Conservation (phyloP, 2,329 filamentous ascomycete species). For the Botrytis pseudocinerea region DNA sequence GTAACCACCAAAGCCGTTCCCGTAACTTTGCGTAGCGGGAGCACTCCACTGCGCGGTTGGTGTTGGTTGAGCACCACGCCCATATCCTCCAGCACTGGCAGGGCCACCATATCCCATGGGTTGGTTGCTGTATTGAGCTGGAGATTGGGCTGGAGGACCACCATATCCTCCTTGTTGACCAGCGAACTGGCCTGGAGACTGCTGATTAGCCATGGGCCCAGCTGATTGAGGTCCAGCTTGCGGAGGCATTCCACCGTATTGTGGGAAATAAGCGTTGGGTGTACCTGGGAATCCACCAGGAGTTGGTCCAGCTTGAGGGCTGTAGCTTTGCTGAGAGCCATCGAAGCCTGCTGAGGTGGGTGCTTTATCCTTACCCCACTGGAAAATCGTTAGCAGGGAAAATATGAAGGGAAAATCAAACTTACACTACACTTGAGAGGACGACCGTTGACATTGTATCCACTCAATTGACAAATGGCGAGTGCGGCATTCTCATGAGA, state of each 20-base stretch:
- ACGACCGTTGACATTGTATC: conserved; percentile 95
- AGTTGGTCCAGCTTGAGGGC: conserved; percentile 72
- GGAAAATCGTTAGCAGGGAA: conserved; percentile 41
- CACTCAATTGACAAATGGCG: conserved; percentile 96
- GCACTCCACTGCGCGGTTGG: conserved; percentile 47
- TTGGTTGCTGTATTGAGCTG: conserved; percentile 63
- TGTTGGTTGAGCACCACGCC: conserved; percentile 62
- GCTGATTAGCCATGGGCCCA: conserved; percentile 43
- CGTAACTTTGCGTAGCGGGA: conserved; percentile 60
- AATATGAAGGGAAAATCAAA: conserved; percentile 38
- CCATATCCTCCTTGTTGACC: conserved; percentile 69
- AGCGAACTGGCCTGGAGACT: conserved; percentile 51
- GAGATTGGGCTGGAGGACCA: conserved; percentile 61
- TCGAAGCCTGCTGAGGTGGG: conserved; percentile 77
- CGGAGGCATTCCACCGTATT: conserved; percentile 72
- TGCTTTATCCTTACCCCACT: conserved; percentile 99
- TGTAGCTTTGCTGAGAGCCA: conserved; percentile 69
- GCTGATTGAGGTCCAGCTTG: conserved; percentile 42
- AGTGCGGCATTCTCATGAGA: conserved; percentile 96
- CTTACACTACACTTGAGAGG: conserved; percentile 98
- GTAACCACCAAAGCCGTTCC: conserved; percentile 63
- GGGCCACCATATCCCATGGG: conserved; percentile 72
- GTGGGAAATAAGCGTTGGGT: conserved; percentile 82
- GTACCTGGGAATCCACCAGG: conserved; percentile 73
- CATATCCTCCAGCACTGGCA: conserved; percentile 80